Evolutionary conservation across 1,284 basidiomycete genomes (phyloP).

Genomic region (Termitomyces sp.): DNA sequence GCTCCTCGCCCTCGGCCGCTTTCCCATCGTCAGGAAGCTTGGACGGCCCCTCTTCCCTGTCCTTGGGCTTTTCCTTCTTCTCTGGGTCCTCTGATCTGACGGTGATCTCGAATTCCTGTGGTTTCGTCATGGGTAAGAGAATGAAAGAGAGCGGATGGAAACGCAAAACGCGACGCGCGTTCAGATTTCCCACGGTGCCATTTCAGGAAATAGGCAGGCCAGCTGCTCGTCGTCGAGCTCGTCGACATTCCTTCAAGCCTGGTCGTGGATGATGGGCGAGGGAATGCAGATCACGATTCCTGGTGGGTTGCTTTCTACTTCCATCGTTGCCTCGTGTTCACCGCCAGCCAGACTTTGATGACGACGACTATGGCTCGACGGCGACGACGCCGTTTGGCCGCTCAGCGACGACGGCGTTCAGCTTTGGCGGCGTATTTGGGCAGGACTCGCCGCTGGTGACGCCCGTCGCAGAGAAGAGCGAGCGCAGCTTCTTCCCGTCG

Average conservation of each 20-base stretch:
- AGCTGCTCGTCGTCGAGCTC: no score
- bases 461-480: slow-evolving; percentile 45
- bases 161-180: slow-evolving; percentile 43
- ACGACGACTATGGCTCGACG: slow-evolving; percentile 60
- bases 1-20: slow-evolving; percentile 59
- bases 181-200: slow-evolving; percentile 16
- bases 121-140: slow-evolving; percentile 45
- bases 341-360: slow-evolving; percentile 56
- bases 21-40: slow-evolving; percentile 51
- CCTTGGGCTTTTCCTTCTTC: slow-evolving; percentile 64
- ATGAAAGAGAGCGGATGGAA: slow-evolving; percentile 12
- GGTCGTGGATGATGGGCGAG: slow-evolving; percentile 37
- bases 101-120: slow-evolving; percentile 50
- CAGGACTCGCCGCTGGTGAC: slow-evolving; percentile 63
- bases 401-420: slow-evolving; percentile 34
- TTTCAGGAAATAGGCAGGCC: slow-evolving; percentile 1
- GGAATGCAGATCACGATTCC: slow-evolving; percentile 78
- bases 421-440: slow-evolving; percentile 41
- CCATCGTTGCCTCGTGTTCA: slow-evolving; percentile 2
- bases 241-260: no score
- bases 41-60: slow-evolving; percentile 45
- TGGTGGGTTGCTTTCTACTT: slow-evolving; percentile 41
- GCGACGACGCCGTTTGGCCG: slow-evolving; percentile 55
- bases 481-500: slow-evolving; percentile 58
- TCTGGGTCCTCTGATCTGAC: slow-evolving; percentile 71